Evolutionary conservation across 2,329 filamentous ascomycete genomes (phyloP), one percentile per base, ranked within the genome.

Genomic region (Nannizzia gypsea): DNA sequence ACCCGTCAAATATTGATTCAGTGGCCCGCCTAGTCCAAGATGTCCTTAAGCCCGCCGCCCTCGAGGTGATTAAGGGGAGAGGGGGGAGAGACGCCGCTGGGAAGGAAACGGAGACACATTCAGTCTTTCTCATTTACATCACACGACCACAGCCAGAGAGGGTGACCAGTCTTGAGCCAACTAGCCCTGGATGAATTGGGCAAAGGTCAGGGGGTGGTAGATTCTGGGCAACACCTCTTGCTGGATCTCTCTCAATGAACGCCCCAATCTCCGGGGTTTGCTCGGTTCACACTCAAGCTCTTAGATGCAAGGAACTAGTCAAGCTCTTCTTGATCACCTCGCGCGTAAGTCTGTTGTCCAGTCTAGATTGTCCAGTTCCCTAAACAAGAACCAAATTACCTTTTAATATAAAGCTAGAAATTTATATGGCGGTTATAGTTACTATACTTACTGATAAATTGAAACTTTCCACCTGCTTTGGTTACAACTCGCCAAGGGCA

Each of bases 11-110:
- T 6, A 22, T 58, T 28, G 28, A 56, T 17, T n/a, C 50, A 6
- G 40, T 58, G 40, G 22, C 36, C 22, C 56, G 34, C 58, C 36
- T 60, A 28, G 58, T 56, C 9, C 54, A 60, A 58, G 56, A 58
- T 57, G 26, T 60, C 15, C 60, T 63, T 46, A 44, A 46, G 38
- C 62, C 62, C 3, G 57, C 60, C 34, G 55, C 60, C n/a, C 62
- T 63, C 24, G 55, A 59, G 11, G 58, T 56, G 34, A 62, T 62
- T 57, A 55, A 40, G 13, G 46, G 58, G 54, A 58, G 60, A 57
- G 54, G 62, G 22, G 58, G 48, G 13, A 57, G 58, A 46, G 58
- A 50, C 31, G n/a, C 11, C 22, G 42, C 60, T 20, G 55, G 55
- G 31, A 63, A 38, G 36, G 34, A 63, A 40, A 57, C 36, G 31